These are phyloP conservation scores for Alloteropsis semialata DNA, from an alignment of 176 grass and related monocot genomes.

Conservation along the genomic window DNA sequence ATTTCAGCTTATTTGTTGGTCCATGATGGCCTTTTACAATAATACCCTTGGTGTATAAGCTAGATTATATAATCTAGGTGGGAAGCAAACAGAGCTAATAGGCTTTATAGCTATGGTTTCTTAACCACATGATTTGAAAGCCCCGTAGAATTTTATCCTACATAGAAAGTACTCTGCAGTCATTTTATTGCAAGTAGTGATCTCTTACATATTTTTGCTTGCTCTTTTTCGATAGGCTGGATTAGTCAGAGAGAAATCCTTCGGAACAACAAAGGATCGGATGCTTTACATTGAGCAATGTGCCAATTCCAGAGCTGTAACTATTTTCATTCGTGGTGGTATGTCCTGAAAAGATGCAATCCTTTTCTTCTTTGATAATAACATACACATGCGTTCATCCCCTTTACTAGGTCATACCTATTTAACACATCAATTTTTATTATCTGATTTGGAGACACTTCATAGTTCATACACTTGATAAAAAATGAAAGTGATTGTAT, in stretches of 20 bases:
- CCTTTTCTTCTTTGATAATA: background rate
- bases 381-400: no score
- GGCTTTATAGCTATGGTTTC: background rate
- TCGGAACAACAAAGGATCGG: constrained; percentile 82
- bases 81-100: no score
- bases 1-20: no score
- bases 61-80: no score
- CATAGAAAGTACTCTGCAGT: background rate
- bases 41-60: no score
- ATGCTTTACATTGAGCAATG: constrained; percentile 90
- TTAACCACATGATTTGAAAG: background rate
- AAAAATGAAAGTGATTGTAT: background rate
- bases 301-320: constrained; percentile 89
- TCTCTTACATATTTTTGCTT: background rate
- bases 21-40: no score
- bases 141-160: background rate
- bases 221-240: constrained; percentile 61
- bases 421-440: background rate
- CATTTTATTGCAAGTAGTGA: background rate
- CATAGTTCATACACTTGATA: background rate
- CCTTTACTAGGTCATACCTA: no score
- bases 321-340: constrained; percentile 90
- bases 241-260: constrained; percentile 82
- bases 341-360: constrained; percentile 36
- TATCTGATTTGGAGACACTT: background rate